Evolutionary conservation across 2,329 filamentous ascomycete genomes (phyloP).

Genomic region (Fusarium ramigenum): DNA sequence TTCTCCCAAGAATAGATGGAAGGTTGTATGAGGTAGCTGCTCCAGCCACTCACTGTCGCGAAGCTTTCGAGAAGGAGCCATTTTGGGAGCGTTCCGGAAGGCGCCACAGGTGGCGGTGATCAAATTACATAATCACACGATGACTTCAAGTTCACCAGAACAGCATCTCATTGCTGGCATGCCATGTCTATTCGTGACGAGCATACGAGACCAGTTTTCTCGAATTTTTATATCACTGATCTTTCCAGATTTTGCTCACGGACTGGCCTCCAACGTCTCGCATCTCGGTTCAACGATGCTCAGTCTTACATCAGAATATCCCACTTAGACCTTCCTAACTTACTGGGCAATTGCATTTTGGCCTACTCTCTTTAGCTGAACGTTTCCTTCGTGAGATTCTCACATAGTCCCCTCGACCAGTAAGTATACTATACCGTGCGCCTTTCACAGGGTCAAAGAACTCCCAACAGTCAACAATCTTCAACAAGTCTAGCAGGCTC

Average conservation of each 20-base stretch:
- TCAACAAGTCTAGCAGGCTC: neutral
- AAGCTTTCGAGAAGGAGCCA: slow-evolving; percentile 10
- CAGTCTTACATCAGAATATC: neutral
- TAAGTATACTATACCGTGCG: slow-evolving; percentile 4
- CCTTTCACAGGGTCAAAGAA: slow-evolving; percentile 6
- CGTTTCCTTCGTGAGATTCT: neutral
- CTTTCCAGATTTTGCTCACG: too few relatives aligned
- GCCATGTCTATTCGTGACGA: neutral
- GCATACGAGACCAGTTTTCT: neutral
- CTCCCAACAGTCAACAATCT: neutral
- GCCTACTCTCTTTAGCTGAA: neutral
- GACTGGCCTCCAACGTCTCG: neutral
- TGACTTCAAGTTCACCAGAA: neutral
- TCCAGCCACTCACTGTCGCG: slow-evolving; percentile 27
- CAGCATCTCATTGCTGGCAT: neutral
- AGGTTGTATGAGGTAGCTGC: slow-evolving; percentile 20
- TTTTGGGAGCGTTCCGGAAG: neutral
- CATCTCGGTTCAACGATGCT: neutral
- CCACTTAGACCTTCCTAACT: neutral
- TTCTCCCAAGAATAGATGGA: neutral
- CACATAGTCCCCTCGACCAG: neutral
- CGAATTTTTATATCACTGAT: too few relatives aligned
- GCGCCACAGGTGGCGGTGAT: slow-evolving; percentile 18
- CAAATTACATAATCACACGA: neutral
- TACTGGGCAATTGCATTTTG: neutral